These are phyloP conservation scores for Tetrapisispora phaffii DNA, from an alignment of 805 yeast species.

Conservation along the genomic window DNA sequence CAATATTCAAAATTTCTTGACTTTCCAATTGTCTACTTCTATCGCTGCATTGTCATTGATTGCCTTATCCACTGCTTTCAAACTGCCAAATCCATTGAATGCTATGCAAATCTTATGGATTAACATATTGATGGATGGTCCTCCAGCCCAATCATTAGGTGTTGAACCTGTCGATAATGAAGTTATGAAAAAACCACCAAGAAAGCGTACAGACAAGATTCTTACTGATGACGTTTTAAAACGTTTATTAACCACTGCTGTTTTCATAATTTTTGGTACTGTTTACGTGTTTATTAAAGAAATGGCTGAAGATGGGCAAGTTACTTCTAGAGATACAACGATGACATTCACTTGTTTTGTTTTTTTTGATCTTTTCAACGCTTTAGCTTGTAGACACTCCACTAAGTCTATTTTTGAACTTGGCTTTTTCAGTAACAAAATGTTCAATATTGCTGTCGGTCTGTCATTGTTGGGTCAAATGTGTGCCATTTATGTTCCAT, in stretches of 20 bases:
- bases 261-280: conserved; percentile 74
- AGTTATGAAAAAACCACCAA: conserved; percentile 94
- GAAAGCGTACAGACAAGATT: conserved; percentile 77
- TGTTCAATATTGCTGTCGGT: conserved; percentile 90
- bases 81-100: conserved; percentile 86
- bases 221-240: conserved; percentile 58
- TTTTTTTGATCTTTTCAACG: conserved; percentile 92
- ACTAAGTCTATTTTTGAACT: conserved; percentile 74
- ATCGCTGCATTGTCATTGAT: conserved; percentile 89
- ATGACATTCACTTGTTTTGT: conserved; percentile 98
- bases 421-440: conserved; percentile 66
- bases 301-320: conserved; percentile 65
- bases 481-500: conserved; percentile 88
- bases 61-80: conserved; percentile 78
- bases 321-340: conserved; percentile 93
- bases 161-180: conserved; percentile 96
- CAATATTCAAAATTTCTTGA: conserved; percentile 88
- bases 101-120: conserved; percentile 99
- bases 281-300: conserved; percentile 76
- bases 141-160: conserved; percentile 96
- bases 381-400: conserved; percentile 83
- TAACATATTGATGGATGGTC: conserved; percentile 96
- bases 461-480: conserved; percentile 84
- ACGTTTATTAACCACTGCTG: conserved; percentile 69
- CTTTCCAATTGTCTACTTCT: conserved; percentile 91